Percentiles rank a stretch among this genome's conserved stretches.
These are phyloP conservation scores for Colletotrichum theobromicola DNA, from an alignment of 2,329 filamentous ascomycete genomes.

Conservation along the genomic window DNA sequence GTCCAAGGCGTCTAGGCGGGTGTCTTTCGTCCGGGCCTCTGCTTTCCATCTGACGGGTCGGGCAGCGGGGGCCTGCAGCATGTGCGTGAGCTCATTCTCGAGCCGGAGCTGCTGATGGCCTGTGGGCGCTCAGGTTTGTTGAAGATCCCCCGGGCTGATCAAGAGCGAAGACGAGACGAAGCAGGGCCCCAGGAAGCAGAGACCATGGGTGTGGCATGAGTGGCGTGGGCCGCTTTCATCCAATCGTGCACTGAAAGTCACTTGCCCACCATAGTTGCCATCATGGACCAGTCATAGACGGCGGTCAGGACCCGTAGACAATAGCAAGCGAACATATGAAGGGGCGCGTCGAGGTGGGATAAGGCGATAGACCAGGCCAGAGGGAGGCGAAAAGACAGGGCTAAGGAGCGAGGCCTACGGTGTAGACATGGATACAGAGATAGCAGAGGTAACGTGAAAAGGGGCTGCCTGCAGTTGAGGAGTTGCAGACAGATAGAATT, in stretches of 20 bases:
- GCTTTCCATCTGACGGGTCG: not conserved
- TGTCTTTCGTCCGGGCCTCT: not conserved
- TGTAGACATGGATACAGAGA: not conserved
- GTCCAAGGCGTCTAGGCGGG: not conserved
- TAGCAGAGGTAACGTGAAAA: not conserved
- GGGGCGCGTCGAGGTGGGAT: not conserved
- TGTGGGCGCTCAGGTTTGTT: not conserved
- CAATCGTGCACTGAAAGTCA: conserved; percentile 9
- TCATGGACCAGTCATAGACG: not conserved
- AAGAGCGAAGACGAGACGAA: conserved; percentile 17
- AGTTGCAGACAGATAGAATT: conserved; percentile 1
- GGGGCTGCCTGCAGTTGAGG: not conserved
- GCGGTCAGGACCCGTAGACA: not conserved
- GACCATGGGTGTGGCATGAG: not conserved
- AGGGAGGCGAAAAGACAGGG: not conserved
- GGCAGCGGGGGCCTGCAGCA: conserved; percentile 13
- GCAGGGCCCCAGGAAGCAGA: not conserved
- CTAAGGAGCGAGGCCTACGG: not conserved
- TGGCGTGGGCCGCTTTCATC: conserved; percentile 14
- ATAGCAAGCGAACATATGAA: not conserved
- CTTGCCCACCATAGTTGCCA: not conserved
- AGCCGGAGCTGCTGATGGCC: not conserved
- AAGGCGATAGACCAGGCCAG: not conserved
- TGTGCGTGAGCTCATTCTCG: conserved; percentile 11
- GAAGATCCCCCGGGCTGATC: not conserved